Conservation (phyloP, 495 filamentous ascomycete genomes). For the Beverwykella pulmonaria region DNA sequence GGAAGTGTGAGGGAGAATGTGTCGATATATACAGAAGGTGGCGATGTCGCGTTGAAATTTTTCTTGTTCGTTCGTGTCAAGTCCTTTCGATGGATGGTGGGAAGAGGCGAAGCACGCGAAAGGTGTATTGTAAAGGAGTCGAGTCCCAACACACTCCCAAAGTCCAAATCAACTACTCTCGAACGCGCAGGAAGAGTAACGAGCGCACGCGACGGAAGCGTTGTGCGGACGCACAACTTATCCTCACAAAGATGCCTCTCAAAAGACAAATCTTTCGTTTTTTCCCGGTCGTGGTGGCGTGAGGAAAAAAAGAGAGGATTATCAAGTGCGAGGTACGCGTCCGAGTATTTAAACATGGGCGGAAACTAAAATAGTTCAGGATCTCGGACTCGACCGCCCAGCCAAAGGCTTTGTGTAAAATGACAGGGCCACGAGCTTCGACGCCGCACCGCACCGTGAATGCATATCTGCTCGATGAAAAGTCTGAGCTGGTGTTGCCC, state of each 20-base stretch:
- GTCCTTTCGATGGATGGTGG: neutral
- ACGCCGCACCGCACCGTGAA: conserved; percentile 6
- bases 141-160: neutral
- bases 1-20: too few species aligned
- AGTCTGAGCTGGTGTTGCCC: neutral
- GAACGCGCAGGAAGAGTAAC: neutral
- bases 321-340: neutral
- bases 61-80: neutral
- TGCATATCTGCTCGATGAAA: neutral
- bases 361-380: conserved; percentile 17
- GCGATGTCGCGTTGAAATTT: neutral
- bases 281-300: neutral
- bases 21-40: neutral
- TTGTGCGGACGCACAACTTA: too few species aligned
- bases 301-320: neutral
- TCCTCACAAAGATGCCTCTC: too few species aligned
- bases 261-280: too few species aligned
- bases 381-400: neutral
- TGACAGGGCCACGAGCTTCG: conserved; percentile 3
- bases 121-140: conserved; percentile 15
- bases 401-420: neutral
- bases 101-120: conserved; percentile 22
- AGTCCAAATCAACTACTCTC: neutral
- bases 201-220: neutral
- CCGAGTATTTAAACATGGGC: neutral